phyloP scores from a whole-genome alignment of 176 grass and related monocot genomes.

The Rhynchospora tenuis region DNA sequence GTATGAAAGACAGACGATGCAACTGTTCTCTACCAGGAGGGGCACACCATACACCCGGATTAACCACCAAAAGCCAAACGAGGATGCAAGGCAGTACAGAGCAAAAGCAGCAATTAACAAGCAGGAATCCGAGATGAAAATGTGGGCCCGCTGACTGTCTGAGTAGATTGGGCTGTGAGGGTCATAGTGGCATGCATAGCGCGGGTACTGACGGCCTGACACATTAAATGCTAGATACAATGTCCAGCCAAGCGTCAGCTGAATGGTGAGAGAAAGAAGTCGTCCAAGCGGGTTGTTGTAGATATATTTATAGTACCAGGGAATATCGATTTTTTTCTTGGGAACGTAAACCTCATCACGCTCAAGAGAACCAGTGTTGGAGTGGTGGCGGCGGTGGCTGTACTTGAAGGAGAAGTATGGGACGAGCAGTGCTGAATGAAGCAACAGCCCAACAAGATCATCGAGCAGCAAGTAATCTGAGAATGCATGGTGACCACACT shows the following conservation, averaged over 20 bases:
- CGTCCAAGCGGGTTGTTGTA: slow-evolving; percentile 63
- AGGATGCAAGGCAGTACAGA: slow-evolving; percentile 35
- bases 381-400: slow-evolving; percentile 88
- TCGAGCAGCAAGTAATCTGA: slow-evolving; percentile 66
- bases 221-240: slow-evolving; percentile 66
- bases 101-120: slow-evolving; percentile 18
- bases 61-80: slow-evolving; percentile 64
- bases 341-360: slow-evolving; percentile 90
- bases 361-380: slow-evolving; percentile 70
- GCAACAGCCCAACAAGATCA: slow-evolving; percentile 67
- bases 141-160: slow-evolving; percentile 50
- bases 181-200: slow-evolving; percentile 83
- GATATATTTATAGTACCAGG: slow-evolving; percentile 51
- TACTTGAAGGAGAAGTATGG: slow-evolving; percentile 95
- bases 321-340: slow-evolving; percentile 39
- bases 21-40: slow-evolving; percentile 69
- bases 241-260: slow-evolving; percentile 81
- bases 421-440: slow-evolving; percentile 73
- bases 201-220: slow-evolving; percentile 63
- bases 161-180: slow-evolving; percentile 74
- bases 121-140: slow-evolving; percentile 58
- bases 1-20: slow-evolving; percentile 76
- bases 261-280: slow-evolving; percentile 37
- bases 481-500: slow-evolving; percentile 56
- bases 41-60: slow-evolving; percentile 61